These are phyloP conservation scores for Cucurbitaria berberidis DNA, from an alignment of 2,329 filamentous ascomycete species.

Conservation along the genomic window DNA sequence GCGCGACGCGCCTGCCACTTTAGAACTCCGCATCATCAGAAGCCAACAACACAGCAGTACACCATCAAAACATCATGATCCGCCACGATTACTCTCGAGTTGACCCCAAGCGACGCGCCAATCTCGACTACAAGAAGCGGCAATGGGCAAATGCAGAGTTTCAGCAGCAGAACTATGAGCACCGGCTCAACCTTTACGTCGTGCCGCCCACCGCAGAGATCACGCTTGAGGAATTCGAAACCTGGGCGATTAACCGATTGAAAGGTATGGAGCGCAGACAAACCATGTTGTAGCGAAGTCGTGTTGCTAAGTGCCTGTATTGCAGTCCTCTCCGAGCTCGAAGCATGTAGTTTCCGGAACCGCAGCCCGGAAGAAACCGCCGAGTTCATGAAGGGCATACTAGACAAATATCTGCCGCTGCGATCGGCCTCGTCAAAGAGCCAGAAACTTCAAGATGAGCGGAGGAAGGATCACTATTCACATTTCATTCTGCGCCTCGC, in stretches of 20 bases:
- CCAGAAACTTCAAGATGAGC: slow-evolving; percentile 68
- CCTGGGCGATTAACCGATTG: slow-evolving; percentile 95
- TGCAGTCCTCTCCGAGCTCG: slow-evolving; percentile 81
- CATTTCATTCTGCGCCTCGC: slow-evolving; percentile 96
- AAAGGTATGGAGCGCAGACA: slow-evolving; percentile 58
- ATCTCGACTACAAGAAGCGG: slow-evolving; percentile 79
- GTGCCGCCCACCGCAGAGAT: slow-evolving; percentile 91
- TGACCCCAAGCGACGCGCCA: slow-evolving; percentile 75
- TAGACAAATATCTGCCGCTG: slow-evolving; percentile 86
- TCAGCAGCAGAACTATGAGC: slow-evolving; percentile 78
- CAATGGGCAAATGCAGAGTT: slow-evolving; percentile 82
- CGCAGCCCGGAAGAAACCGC: slow-evolving; percentile 81
- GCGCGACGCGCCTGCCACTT: slow-evolving; percentile 30
- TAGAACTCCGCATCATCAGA: slow-evolving; percentile 8
- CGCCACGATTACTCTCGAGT: slow-evolving; percentile 52
- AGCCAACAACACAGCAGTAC: slow-evolving; percentile 10
- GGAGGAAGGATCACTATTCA: slow-evolving; percentile 95
- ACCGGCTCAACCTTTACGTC: slow-evolving; percentile 91
- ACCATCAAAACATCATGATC: slow-evolving; percentile 37
- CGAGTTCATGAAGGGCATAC: slow-evolving; percentile 80
- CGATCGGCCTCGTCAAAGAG: slow-evolving; percentile 73
- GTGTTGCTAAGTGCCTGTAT: slow-evolving; percentile 9
- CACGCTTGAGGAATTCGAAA: slow-evolving; percentile 95
- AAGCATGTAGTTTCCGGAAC: slow-evolving; percentile 95
- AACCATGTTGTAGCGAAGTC: background rate